Base-by-base conservation (phyloP, 2,329 filamentous ascomycete genomes). In the Ophiobolus disseminans region DNA sequence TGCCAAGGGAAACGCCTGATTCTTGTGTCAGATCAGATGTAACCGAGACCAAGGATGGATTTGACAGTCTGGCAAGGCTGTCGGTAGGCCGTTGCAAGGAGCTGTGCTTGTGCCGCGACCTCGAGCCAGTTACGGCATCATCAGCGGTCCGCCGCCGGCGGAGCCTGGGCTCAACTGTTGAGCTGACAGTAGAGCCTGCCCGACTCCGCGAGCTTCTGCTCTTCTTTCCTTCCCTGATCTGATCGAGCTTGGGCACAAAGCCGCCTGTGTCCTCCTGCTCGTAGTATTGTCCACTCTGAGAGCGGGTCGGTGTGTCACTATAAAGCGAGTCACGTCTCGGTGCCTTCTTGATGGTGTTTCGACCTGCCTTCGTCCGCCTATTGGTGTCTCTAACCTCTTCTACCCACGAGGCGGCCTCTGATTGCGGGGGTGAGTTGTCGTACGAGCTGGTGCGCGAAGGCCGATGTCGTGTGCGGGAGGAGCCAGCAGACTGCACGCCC, bases 1-100 rank as follows among this genome's bases (percentile, higher is more conserved):
- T 79, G n/a, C 70, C 75, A 55, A 72, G 76, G 1, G 76, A 77
- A 13, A 63, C 63, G 40, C 64, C 70, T 11, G 76, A 77, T 8
- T 65, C 63, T 40, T 72, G 70, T 3, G 76, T 78, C 35, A 75
- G 53, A 40, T 65, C 70, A 19, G 77, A 76, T 8, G 75, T 52
- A 3, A 77, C 66, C 1, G 76, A 79, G 32, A 73, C 56, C 23
- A 77, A 53, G 4, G 76, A 79, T 5, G 73, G 68, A 40, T 75
- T 76, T 25, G 72, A 69, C 28, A 74, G 45, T 36, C 61, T 58
- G 3, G 53, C 50, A 36, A 68, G 60, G 36, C 50, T 65, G 25
- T 58, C 62, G 14, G 72, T 69, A 43, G 61, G 62, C 35, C 66
- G 68, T 45, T 71, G 69, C 19, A 65, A 53, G 16, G 69, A 67